These are phyloP conservation scores for Candida methanosorbosa DNA, from an alignment of 805 yeast species.

Conservation along the genomic window DNA sequence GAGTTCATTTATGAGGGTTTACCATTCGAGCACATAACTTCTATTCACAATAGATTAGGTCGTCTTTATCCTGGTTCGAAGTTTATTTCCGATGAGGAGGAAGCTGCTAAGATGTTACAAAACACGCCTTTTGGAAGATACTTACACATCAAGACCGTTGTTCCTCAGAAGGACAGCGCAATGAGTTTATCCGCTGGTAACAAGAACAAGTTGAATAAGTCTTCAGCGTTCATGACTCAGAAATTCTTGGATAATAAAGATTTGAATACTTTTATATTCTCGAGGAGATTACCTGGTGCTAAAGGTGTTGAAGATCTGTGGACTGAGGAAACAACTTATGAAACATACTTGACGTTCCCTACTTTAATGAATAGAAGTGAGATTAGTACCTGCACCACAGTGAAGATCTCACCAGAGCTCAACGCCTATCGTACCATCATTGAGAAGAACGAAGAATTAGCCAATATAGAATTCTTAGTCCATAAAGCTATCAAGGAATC, in stretches of 20 bases:
- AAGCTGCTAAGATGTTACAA: slow-evolving; percentile 40
- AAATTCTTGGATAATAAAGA: slow-evolving; percentile 71
- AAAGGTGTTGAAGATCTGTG: slow-evolving; percentile 67
- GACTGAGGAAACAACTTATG: slow-evolving; percentile 83
- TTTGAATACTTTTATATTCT: slow-evolving; percentile 57
- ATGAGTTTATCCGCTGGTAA: too few relatives aligned
- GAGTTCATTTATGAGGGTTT: slow-evolving; percentile 78
- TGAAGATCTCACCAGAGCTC: slow-evolving; percentile 71
- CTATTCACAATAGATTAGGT: slow-evolving; percentile 69
- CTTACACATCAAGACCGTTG: slow-evolving; percentile 63
- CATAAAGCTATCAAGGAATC: slow-evolving; percentile 41
- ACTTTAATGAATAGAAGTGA: slow-evolving; percentile 82
- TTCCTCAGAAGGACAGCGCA: slow-evolving; percentile 51
- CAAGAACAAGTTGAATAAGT: slow-evolving; percentile 26
- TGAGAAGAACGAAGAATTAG: slow-evolving; percentile 63
- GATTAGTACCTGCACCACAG: slow-evolving; percentile 37
- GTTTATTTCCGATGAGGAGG: slow-evolving; percentile 46
- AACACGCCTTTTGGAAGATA: slow-evolving; percentile 62
- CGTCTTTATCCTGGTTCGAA: slow-evolving; percentile 77
- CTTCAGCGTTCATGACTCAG: slow-evolving; percentile 50
- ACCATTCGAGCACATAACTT: slow-evolving; percentile 80
- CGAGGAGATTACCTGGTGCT: slow-evolving; percentile 67
- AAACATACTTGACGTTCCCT: slow-evolving; percentile 72
- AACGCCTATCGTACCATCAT: slow-evolving; percentile 67
- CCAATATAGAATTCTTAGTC: slow-evolving; percentile 55